Percentiles rank a stretch among this genome's conserved stretches.
These are phyloP conservation scores for Colletotrichum brevisporum DNA, from an alignment of 2,329 filamentous ascomycete species.

Conservation along the genomic window DNA sequence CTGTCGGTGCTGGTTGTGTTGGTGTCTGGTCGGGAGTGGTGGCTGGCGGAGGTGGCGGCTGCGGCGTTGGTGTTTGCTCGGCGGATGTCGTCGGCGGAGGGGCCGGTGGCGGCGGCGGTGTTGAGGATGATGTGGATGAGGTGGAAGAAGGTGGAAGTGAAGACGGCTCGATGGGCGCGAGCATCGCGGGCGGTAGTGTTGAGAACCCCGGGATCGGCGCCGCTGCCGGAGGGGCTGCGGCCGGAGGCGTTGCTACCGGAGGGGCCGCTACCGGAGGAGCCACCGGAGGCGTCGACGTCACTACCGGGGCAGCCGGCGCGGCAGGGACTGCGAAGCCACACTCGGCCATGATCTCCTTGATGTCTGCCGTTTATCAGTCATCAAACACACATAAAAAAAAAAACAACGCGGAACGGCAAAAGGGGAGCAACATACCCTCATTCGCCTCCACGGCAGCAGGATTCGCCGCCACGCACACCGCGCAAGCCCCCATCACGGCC, in stretches of 20 bases:
- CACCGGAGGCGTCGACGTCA: not conserved
- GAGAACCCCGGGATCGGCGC: not conserved
- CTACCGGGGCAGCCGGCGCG: not conserved
- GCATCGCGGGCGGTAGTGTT: not conserved
- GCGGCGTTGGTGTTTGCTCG: not conserved
- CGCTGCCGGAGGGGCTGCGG: not conserved
- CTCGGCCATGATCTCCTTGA: constrained; percentile 31
- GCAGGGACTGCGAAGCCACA: constrained; percentile 23
- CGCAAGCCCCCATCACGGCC: constrained; percentile 5
- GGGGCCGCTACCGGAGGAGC: not conserved
- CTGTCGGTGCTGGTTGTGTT: not conserved
- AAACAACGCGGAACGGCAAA: no score
- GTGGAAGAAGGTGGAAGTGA: not conserved
- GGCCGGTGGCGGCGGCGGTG: not conserved
- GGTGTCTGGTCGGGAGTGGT: not conserved
- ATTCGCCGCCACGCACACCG: constrained; percentile 23
- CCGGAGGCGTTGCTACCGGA: not conserved
- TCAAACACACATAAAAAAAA: no score
- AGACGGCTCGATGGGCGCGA: constrained; percentile 3
- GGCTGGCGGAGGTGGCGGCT: not conserved
- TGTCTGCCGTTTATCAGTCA: constrained; percentile 6
- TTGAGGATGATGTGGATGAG: not conserved
- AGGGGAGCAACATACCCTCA: constrained; percentile 22
- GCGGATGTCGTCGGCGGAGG: not conserved
- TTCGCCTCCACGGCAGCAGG: constrained; percentile 18